Conservation (phyloP, 768 basidiomycete species). For the Tylopilus plumbeoviolaceoides region DNA sequence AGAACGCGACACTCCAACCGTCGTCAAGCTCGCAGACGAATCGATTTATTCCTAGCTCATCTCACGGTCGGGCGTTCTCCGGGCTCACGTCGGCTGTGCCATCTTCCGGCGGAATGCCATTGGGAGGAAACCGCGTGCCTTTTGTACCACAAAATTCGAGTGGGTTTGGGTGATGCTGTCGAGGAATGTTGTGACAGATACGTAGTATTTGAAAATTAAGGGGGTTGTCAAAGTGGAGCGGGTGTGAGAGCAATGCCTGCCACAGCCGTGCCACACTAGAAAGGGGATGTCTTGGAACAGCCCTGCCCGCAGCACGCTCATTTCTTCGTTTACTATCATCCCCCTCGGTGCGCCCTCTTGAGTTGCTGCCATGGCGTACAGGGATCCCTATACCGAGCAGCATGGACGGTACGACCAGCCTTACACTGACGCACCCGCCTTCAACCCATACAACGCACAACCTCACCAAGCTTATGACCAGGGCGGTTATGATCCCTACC, state of each 20-base stretch:
- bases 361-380: constrained; percentile 41
- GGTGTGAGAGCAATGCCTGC: constrained; percentile 10
- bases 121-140: constrained; percentile 44
- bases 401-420: constrained; percentile 27
- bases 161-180: constrained; percentile 27
- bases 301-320: constrained; percentile 21
- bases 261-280: constrained; percentile 9
- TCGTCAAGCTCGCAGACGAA: constrained; percentile 22
- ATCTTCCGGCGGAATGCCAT: constrained; percentile 20
- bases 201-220: background rate
- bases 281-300: background rate
- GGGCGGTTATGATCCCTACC: constrained; percentile 33
- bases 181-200: constrained; percentile 1
- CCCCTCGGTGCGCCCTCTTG: background rate
- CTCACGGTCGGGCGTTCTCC: constrained; percentile 22
- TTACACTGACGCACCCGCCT: constrained; percentile 34
- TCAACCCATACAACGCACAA: constrained; percentile 45
- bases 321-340: background rate
- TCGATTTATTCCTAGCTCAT: constrained; percentile 30
- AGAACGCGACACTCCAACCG: constrained; percentile 9
- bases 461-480: constrained; percentile 55
- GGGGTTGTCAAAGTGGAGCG: background rate
- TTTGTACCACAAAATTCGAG: constrained; percentile 41
- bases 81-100: constrained; percentile 16
- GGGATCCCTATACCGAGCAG: constrained; percentile 48